These are phyloP conservation scores for Halophytophthora batemanensis DNA, from an alignment of 352 stramenopile species.

Conservation along the genomic window DNA sequence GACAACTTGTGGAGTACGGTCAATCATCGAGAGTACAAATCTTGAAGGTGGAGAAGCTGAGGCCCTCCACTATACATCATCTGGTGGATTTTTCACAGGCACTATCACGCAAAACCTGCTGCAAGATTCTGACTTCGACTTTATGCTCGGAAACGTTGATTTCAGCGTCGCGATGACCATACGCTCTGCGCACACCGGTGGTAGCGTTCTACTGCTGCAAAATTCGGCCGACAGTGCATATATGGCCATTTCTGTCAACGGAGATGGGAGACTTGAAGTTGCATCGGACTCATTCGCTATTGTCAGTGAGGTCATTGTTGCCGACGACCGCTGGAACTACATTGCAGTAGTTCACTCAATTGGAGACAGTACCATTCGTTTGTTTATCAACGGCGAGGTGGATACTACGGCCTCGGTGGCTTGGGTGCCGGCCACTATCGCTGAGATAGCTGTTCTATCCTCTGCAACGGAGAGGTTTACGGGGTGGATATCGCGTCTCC, in stretches of 20 bases:
- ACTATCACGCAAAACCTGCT: constrained; percentile 18
- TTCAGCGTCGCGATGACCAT: constrained; percentile 39
- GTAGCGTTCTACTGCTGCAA: constrained; percentile 13
- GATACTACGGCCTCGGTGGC: neutral
- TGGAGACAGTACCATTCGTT: constrained; percentile 5
- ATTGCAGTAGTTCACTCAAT: constrained; percentile 17
- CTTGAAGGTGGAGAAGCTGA: constrained; percentile 11
- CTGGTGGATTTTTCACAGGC: constrained; percentile 17
- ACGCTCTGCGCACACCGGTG: constrained; percentile 2
- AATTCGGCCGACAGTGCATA: constrained; percentile 1
- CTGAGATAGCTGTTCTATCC: constrained; percentile 23
- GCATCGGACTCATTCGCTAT: neutral
- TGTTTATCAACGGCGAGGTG: constrained; percentile 17
- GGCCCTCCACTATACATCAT: constrained; percentile 12
- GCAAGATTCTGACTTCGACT: constrained; percentile 2
- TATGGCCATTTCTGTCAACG: constrained; percentile 17
- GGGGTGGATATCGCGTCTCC: constrained; percentile 46
- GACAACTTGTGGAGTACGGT: neutral
- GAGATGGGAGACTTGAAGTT: constrained; percentile 10
- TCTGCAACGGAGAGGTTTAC: constrained; percentile 15
- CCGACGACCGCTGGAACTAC: constrained; percentile 19
- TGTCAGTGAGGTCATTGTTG: constrained; percentile 2
- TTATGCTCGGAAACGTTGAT: constrained; percentile 47
- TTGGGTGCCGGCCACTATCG: constrained; percentile 5
- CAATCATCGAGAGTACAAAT: constrained; percentile 8